A percentile compares a stretch with the other conserved stretches of the same genome.
Conservation (phyloP, 305 asterid species). For the Ruellia speciosa region DNA sequence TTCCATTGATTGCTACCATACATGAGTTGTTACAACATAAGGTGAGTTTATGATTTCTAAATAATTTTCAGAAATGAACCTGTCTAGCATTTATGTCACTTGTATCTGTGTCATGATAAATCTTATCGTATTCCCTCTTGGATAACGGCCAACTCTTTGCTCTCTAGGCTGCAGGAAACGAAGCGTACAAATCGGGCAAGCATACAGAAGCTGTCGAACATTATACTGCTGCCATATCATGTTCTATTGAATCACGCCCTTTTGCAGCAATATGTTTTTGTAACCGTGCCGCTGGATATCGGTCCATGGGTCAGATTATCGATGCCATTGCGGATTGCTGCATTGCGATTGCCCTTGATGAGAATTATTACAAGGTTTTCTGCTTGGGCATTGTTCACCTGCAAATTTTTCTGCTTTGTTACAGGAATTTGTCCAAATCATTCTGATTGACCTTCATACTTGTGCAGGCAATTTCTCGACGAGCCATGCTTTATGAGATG, state of each 20-base stretch:
- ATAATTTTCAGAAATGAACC: slow-evolving; percentile 5
- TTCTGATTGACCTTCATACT: neutral
- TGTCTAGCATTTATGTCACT: neutral
- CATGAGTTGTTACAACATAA: slow-evolving; percentile 64
- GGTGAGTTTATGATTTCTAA: slow-evolving; percentile 42
- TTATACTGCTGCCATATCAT: slow-evolving; percentile 78
- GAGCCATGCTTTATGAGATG: slow-evolving; percentile 74
- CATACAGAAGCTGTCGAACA: slow-evolving; percentile 79
- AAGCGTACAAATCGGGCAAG: slow-evolving; percentile 78
- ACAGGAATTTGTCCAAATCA: neutral
- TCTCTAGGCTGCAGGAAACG: slow-evolving; percentile 89
- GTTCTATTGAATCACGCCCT: slow-evolving; percentile 83
- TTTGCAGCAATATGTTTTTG: slow-evolving; percentile 90
- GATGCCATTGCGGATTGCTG: slow-evolving; percentile 97
- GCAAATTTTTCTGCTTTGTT: neutral
- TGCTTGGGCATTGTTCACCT: slow-evolving; percentile 18
- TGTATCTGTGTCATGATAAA: neutral
- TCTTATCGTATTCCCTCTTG: slow-evolving; percentile 10
- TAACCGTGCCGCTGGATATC: slow-evolving; percentile 95
- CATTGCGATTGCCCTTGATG: slow-evolving; percentile 90
- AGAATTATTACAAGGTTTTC: slow-evolving; percentile 72
- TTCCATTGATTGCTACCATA: slow-evolving; percentile 65
- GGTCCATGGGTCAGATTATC: slow-evolving; percentile 74
- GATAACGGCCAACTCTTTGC: slow-evolving; percentile 15
- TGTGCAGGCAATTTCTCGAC: slow-evolving; percentile 80